phyloP scores from a whole-genome alignment of 169 alveolate genomes.

The Plasmodium gallinaceum region DNA sequence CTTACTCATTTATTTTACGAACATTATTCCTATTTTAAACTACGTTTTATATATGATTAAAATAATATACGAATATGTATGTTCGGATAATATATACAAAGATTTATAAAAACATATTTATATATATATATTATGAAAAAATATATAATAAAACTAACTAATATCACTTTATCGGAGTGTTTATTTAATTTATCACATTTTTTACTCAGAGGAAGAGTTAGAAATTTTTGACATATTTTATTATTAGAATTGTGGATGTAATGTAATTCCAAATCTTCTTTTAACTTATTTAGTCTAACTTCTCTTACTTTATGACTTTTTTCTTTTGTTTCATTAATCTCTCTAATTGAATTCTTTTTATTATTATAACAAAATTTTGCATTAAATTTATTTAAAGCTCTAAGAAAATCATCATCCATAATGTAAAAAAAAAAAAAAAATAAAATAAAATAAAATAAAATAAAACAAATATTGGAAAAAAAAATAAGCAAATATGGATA shows the following conservation, averaged over 20 bases:
- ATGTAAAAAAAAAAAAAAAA: neutral
- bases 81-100: neutral
- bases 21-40: constrained; percentile 19
- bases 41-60: constrained; percentile 9
- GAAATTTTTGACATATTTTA: constrained; percentile 66
- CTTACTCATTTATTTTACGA: constrained; percentile 35
- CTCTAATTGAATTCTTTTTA: constrained; percentile 13
- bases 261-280: constrained; percentile 63
- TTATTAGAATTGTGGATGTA: constrained; percentile 65
- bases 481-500: too few species aligned
- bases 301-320: constrained; percentile 9
- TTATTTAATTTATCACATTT: constrained; percentile 26
- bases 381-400: constrained; percentile 63
- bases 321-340: neutral
- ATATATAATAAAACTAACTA: constrained; percentile 25
- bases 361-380: constrained; percentile 31
- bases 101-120: neutral
- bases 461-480: neutral
- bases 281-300: constrained; percentile 17
- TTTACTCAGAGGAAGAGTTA: constrained; percentile 40
- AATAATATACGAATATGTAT: neutral
- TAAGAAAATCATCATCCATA: constrained; percentile 72
- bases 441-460: neutral
- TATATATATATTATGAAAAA: neutral
- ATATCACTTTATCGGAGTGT: constrained; percentile 60